Percentiles rank a stretch among this genome's conserved stretches.
These are phyloP conservation scores for Chytriomyces sp. DNA, from an alignment of 192 early-diverging fungal genomes.

Conservation along the genomic window DNA sequence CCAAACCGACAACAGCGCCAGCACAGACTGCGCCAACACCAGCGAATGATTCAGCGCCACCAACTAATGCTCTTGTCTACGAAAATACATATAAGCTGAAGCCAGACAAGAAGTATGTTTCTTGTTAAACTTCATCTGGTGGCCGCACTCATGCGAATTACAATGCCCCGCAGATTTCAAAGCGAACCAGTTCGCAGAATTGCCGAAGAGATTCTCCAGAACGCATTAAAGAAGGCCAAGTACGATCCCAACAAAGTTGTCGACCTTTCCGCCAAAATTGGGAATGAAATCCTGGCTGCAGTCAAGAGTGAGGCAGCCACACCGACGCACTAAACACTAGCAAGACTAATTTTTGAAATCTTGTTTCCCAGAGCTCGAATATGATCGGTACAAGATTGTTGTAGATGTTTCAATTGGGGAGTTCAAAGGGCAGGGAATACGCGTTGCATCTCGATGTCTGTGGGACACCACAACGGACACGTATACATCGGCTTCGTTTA, in stretches of 20 bases:
- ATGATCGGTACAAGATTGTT: constrained; percentile 63
- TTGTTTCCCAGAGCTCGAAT: constrained; percentile 55
- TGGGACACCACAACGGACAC: constrained; percentile 64
- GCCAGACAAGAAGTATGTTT: constrained; percentile 56
- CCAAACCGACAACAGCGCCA: too few relatives aligned
- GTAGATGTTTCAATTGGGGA: constrained; percentile 63
- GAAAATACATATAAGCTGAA: constrained; percentile 66
- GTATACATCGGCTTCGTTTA: constrained; percentile 58
- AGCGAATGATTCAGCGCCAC: constrained; percentile 24
- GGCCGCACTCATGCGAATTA: constrained; percentile 17
- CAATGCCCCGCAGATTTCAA: constrained; percentile 40
- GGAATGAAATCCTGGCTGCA: constrained; percentile 60
- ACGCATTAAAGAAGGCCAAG: constrained; percentile 53
- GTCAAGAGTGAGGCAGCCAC: constrained; percentile 53
- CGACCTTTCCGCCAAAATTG: constrained; percentile 47
- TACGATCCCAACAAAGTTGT: constrained; percentile 60
- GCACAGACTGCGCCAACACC: too few relatives aligned
- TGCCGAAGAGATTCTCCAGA: constrained; percentile 50
- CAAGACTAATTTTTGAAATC: not conserved
- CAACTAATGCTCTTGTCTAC: constrained; percentile 53
- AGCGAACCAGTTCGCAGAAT: constrained; percentile 44
- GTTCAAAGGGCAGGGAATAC: constrained; percentile 67
- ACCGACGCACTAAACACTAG: constrained; percentile 4
- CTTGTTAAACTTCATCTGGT: not conserved
- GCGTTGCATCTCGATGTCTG: constrained; percentile 54